phyloP scores from a whole-genome alignment of 2,329 filamentous ascomycete species.

The Fusarium sp. region DNA sequence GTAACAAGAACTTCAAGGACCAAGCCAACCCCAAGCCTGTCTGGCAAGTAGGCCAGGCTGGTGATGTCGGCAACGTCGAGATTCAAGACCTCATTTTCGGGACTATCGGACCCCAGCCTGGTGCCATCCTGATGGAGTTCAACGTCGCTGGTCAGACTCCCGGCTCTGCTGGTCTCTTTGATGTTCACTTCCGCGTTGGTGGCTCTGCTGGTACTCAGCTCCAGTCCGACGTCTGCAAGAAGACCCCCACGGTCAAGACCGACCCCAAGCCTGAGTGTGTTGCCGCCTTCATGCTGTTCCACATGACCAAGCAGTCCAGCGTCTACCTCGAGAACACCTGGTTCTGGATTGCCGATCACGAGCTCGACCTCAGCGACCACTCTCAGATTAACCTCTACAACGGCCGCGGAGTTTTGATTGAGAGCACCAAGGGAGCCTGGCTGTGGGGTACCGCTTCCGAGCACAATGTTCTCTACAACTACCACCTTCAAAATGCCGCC shows the following conservation, averaged over 20 bases:
- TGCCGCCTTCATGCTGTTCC: constrained; percentile 77
- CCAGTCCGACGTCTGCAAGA: constrained; percentile 81
- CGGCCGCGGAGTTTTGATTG: constrained; percentile 83
- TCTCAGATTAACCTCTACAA: constrained; percentile 89
- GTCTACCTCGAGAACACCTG: constrained; percentile 90
- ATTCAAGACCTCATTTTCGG: constrained; percentile 89
- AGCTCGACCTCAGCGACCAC: constrained; percentile 79
- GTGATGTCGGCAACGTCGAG: constrained; percentile 83
- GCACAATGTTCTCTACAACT: constrained; percentile 80
- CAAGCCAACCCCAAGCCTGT: constrained; percentile 82
- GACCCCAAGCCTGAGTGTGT: constrained; percentile 74
- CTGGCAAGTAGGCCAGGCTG: constrained; percentile 82
- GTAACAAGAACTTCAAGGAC: constrained; percentile 76
- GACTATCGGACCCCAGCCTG: constrained; percentile 84
- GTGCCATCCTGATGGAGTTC: constrained; percentile 92
- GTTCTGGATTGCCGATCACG: constrained; percentile 93
- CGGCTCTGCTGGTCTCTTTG: constrained; percentile 86
- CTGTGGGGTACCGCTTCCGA: constrained; percentile 80
- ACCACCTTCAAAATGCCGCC: constrained; percentile 81
- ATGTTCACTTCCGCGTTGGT: constrained; percentile 94
- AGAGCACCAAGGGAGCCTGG: constrained; percentile 81
- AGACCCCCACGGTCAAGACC: constrained; percentile 74
- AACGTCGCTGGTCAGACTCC: constrained; percentile 77
- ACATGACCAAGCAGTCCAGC: constrained; percentile 70
- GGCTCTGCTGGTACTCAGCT: constrained; percentile 86